Evolutionary conservation across 2,329 filamentous ascomycete genomes (phyloP), one percentile per base, ranked within the genome.

Genomic region (Sphaerulina vaccinii): DNA sequence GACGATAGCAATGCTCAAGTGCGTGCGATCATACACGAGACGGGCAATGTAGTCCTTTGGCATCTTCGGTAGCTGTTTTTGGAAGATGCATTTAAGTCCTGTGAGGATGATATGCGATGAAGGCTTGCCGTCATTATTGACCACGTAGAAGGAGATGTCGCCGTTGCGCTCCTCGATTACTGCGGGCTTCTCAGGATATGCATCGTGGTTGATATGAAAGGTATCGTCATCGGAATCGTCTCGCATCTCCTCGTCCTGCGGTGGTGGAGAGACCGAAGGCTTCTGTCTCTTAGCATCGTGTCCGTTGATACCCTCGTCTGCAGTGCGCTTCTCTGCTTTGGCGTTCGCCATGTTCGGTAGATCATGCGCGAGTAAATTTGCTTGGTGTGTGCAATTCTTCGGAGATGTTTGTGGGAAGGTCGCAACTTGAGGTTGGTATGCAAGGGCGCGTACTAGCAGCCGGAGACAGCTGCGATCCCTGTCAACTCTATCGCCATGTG

Each of bases 31-130:
- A 73, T 99, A 99, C 52, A 99, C 93, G 6, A 99, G 83, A 33
- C 93, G 88, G 3, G 93, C 93, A 63, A 99, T 97, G 70, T 99
- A 99, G 68, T 97, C 93, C 71, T 97, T 96, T 11, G 93, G 93
- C 93, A 99, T 99, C 72, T 97, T 97, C 0, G 93, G 93, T 5
- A 99, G 79, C 68, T 99, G 93, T 64, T 97, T 97, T 70, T 99
- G 93, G 65, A 99, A 97, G 59, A 99, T 95, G 68, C 91, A 96
- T 70, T 97, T 99, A 49, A 99, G 78, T 11, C 93, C 93, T 0
- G 92, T 96, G 53, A 99, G 79, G 62, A 99, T 95, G 66, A 97
- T 95, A 60, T 91, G 85, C 67, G 88, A 95, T 65, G 96, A 90
- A 59, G 87, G 82, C 32, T 85, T 80, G 64, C 88, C 87, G 67